These are phyloP conservation scores for Metschnikowia chrysomelidarum DNA, from an alignment of 805 yeast species.

Conservation along the genomic window DNA sequence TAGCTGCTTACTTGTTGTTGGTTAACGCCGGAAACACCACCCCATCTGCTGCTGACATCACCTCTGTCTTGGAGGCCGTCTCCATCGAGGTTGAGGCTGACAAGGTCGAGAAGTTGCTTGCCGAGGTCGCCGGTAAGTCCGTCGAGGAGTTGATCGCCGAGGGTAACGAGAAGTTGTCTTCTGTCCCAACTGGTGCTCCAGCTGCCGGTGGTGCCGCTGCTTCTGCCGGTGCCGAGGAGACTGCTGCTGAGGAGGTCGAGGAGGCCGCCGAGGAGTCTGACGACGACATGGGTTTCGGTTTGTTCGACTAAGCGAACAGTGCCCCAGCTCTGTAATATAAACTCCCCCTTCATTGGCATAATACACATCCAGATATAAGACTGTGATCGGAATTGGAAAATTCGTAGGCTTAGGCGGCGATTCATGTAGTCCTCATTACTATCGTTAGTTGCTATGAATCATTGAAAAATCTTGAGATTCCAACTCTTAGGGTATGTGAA, in stretches of 20 bases:
- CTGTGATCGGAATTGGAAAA: too few species aligned
- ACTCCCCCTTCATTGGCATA: constrained; percentile 5
- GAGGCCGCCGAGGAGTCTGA: constrained; percentile 27
- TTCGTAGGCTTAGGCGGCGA: too few species aligned
- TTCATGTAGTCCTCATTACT: too few species aligned
- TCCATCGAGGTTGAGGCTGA: constrained; percentile 36
- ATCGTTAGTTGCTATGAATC: too few species aligned
- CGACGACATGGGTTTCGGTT: constrained; percentile 33
- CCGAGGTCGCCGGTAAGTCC: constrained; percentile 36
- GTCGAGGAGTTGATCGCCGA: constrained; percentile 37
- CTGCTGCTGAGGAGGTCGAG: constrained; percentile 28
- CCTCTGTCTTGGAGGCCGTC: constrained; percentile 40
- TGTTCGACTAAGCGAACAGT: constrained; percentile 26
- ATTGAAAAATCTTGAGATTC: too few species aligned
- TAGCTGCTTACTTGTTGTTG: constrained; percentile 48
- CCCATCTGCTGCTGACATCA: constrained; percentile 44
- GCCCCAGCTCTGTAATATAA: constrained; percentile 13
- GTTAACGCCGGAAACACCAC: constrained; percentile 46
- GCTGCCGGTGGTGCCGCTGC: constrained; percentile 27
- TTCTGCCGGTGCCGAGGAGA: constrained; percentile 25
- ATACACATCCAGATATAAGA: too few species aligned
- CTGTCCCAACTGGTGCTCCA: constrained; percentile 34
- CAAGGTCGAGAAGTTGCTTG: constrained; percentile 33
- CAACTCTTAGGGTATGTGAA: too few species aligned
- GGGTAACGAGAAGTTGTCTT: constrained; percentile 37